Evolutionary conservation across 352 stramenopile genomes (phyloP).

Genomic region (Halophytophthora polymorphica): DNA sequence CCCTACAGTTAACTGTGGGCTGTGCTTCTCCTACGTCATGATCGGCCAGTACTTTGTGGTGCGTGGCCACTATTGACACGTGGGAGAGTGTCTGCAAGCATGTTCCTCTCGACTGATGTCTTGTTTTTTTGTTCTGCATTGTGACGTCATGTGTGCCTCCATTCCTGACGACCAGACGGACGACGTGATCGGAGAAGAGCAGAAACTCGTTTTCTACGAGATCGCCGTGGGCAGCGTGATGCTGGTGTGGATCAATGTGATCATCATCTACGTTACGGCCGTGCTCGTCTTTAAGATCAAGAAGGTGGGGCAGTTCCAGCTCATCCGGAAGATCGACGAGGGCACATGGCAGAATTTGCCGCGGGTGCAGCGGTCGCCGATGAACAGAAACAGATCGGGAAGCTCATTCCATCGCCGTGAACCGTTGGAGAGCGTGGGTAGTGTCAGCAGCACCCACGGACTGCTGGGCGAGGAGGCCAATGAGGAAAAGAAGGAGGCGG

Average conservation of each 20-base stretch:
- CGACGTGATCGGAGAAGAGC: conserved; percentile 74
- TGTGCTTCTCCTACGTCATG: conserved; percentile 86
- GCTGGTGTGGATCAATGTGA: conserved; percentile 86
- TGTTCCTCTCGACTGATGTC: background rate
- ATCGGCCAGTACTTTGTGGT: conserved; percentile 84
- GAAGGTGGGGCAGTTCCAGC: conserved; percentile 80
- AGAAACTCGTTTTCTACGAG: conserved; percentile 85
- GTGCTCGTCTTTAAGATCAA: conserved; percentile 90
- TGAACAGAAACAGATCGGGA: conserved; percentile 13
- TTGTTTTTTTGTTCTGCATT: background rate
- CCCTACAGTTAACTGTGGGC: conserved; percentile 83
- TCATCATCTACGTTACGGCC: conserved; percentile 86
- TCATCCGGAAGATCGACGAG: conserved; percentile 78
- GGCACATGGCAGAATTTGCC: conserved; percentile 77
- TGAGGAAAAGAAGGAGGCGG: conserved; percentile 3
- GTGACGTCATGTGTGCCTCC: background rate
- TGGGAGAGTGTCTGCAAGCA: background rate
- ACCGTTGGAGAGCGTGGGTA: conserved; percentile 38
- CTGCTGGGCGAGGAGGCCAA: conserved; percentile 17
- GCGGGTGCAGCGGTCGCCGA: conserved; percentile 62
- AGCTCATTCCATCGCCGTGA: conserved; percentile 13
- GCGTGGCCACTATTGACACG: conserved; percentile 3
- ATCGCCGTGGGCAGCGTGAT: conserved; percentile 80
- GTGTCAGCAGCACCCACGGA: conserved; percentile 31
- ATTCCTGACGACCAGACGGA: conserved; percentile 31